Evolutionary conservation across 2,329 filamentous ascomycete genomes (phyloP), one percentile per base, ranked within the genome.

Genomic region (Cladosporium sp.): DNA sequence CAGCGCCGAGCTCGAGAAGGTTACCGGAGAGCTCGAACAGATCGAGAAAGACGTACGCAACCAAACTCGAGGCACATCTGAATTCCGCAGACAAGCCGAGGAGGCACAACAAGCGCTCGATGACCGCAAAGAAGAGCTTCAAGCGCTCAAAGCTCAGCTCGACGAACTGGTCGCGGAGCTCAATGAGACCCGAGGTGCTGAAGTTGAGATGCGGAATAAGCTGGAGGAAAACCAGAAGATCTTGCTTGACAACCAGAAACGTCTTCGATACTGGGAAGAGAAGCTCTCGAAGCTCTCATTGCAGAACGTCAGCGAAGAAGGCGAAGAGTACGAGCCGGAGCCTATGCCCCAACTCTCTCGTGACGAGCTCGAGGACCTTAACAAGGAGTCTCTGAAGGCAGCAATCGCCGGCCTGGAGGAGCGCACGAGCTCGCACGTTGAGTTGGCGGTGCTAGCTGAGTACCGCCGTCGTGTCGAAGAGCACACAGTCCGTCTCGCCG

Each of bases 161-260:
- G 94, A 99, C 70, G 89, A 91, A 72, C 96, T 93, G 82, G 90
- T 88, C 1, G 81, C 89, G 0, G 92, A 96, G 76, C 84, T 98
- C 65, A 97, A 98, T 74, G 90, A 92, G 74, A 96, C 91, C 0
- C 88, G 94, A 11, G 93, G 92, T 0, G 83, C 90, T 3, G 95
- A 99, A 78, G 97, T 99, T 67, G 95, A 99, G 79, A 97, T 98
- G 93, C 91, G 91, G 69, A 98, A 98, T 80, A 96, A 96, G 80
- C 88, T 99, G 1, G 95, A 98, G 75, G 94, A 98, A 75, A 95
- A 94, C 77, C 91, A 97, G 70, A 99, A 99, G 80, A 87, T 89
- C 11, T 85, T 98, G 16, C 79, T 81, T 0, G 94, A 98, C 74
- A 97, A 96, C 78, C 89, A 96, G 77, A 93, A 91, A 79, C 88